Evolutionary conservation across 345 rosid species (phyloP).

Genomic region (Eucalyptus coolabah): DNA sequence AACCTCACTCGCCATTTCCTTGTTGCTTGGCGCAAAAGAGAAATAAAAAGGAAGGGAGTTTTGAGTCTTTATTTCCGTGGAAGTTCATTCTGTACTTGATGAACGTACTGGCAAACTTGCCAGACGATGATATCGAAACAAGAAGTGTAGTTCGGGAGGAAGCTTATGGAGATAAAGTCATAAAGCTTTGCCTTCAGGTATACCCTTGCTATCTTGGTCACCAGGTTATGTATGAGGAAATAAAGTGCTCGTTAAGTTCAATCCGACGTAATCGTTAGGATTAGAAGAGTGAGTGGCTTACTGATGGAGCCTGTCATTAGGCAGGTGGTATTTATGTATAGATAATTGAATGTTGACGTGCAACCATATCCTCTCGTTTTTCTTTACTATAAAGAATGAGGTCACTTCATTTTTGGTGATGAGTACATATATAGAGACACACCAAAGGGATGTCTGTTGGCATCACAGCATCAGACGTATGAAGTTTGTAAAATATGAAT

Average conservation of each 20-base stretch:
- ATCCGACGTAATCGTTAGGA: neutral
- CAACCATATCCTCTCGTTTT: neutral
- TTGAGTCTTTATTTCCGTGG: neutral
- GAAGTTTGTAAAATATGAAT: neutral
- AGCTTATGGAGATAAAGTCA: neutral
- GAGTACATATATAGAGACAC: neutral
- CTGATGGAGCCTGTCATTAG: neutral
- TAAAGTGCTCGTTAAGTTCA: neutral
- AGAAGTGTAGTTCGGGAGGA: neutral
- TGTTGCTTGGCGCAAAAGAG: neutral
- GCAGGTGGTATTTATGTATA: neutral
- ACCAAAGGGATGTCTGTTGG: neutral
- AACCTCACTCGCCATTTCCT: neutral
- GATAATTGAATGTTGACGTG: neutral
- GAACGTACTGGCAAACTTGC: neutral
- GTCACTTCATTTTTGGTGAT: neutral
- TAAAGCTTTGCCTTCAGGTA: neutral
- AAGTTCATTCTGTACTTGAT: neutral
- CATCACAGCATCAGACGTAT: neutral
- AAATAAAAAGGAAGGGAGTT: neutral
- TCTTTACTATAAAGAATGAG: neutral
- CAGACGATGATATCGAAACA: neutral
- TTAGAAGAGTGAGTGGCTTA: neutral
- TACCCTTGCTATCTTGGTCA: neutral
- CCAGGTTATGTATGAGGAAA: neutral